These are phyloP conservation scores for Entonaema liquescens DNA, from an alignment of 495 filamentous ascomycete species.

Conservation along the genomic window DNA sequence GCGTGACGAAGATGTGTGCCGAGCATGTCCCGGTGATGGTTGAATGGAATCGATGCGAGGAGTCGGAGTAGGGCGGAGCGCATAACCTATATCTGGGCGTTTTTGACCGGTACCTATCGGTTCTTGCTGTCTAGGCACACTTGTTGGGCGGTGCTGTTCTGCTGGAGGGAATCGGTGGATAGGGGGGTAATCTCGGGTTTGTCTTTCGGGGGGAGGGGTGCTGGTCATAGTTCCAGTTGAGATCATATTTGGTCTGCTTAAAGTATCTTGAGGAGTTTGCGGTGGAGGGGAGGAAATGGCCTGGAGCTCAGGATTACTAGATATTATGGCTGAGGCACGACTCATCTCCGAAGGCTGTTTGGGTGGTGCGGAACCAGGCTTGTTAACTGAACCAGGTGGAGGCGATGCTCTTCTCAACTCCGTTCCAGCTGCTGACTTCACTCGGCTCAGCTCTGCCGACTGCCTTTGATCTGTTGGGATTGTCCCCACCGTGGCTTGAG, in stretches of 20 bases:
- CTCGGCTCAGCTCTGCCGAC: constrained; percentile 46
- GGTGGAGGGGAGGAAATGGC: constrained; percentile 57
- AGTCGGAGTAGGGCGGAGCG: constrained; percentile 34
- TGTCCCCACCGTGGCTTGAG: constrained; percentile 47
- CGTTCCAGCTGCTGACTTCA: constrained; percentile 30
- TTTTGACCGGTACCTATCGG: constrained; percentile 43
- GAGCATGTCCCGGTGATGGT: constrained; percentile 54
- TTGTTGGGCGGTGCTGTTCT: constrained; percentile 65
- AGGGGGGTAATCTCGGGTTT: constrained; percentile 60
- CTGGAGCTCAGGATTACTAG: constrained; percentile 62
- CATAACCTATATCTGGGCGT: constrained; percentile 43
- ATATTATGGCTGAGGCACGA: constrained; percentile 61
- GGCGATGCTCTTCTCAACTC: constrained; percentile 36
- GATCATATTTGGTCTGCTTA: constrained; percentile 75
- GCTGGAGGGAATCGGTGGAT: constrained; percentile 69
- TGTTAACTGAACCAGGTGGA: constrained; percentile 40
- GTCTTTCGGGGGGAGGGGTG: constrained; percentile 68
- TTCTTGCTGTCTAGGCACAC: constrained; percentile 56
- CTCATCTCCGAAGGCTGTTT: constrained; percentile 53
- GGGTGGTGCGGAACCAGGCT: constrained; percentile 50
- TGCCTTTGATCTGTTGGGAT: constrained; percentile 44
- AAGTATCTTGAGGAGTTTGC: constrained; percentile 66
- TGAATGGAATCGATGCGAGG: constrained; percentile 58
- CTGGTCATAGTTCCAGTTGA: constrained; percentile 95
- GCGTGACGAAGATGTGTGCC: constrained; percentile 72